These are phyloP conservation scores for Candida ovalis DNA, from an alignment of 805 yeast genomes.

Conservation along the genomic window DNA sequence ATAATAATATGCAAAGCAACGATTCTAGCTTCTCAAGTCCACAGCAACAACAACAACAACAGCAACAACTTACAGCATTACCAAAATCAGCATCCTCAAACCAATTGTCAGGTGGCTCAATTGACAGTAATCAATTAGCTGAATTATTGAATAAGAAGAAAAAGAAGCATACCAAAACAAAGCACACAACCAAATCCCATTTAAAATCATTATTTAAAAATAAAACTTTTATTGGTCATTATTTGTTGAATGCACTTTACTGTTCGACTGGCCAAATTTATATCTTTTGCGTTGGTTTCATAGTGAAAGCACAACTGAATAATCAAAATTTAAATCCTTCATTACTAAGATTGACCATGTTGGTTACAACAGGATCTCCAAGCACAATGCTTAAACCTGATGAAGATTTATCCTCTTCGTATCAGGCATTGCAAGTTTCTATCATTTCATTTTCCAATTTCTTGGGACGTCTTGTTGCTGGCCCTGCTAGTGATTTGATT, in stretches of 20 bases:
- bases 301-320: slow-evolving; percentile 48
- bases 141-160: slow-evolving; percentile 6
- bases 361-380: slow-evolving; percentile 3
- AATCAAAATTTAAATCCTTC: slow-evolving; percentile 16
- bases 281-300: slow-evolving; percentile 69
- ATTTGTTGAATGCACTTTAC: slow-evolving; percentile 48
- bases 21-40: background rate
- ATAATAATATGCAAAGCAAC: background rate
- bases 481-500: slow-evolving; percentile 60
- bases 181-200: slow-evolving; percentile 20
- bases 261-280: slow-evolving; percentile 71
- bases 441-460: slow-evolving; percentile 62
- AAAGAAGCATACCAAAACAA: slow-evolving; percentile 7
- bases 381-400: slow-evolving; percentile 7
- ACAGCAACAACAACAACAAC: background rate
- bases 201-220: slow-evolving; percentile 24
- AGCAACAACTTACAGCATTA: background rate
- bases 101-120: background rate
- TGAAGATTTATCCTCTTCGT: slow-evolving; percentile 38
- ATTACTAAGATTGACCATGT: slow-evolving; percentile 3
- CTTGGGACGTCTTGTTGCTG: slow-evolving; percentile 60
- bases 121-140: slow-evolving; percentile 2
- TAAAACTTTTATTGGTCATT: slow-evolving; percentile 47
- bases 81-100: background rate
- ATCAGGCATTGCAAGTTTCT: slow-evolving; percentile 71